These are phyloP conservation scores for Boletus barrowsii DNA, from an alignment of 768 basidiomycete genomes.

Conservation along the genomic window DNA sequence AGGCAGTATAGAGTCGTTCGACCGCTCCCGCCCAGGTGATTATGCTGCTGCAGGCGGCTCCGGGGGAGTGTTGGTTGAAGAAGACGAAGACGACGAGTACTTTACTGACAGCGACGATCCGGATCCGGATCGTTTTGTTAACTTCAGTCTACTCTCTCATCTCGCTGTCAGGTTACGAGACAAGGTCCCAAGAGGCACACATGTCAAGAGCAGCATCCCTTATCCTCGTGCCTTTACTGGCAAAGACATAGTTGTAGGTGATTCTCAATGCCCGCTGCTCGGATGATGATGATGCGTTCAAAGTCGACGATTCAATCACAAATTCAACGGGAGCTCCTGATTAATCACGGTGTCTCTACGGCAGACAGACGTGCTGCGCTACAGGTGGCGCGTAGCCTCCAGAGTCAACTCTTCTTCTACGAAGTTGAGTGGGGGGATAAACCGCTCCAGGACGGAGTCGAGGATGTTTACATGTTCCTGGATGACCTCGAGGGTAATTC, in stretches of 20 bases:
- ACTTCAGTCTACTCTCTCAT: slow-evolving; percentile 83
- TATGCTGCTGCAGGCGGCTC: slow-evolving; percentile 18
- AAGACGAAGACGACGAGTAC: slow-evolving; percentile 30
- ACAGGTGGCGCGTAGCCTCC: slow-evolving; percentile 85
- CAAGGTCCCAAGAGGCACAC: slow-evolving; percentile 81
- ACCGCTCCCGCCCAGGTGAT: slow-evolving; percentile 18
- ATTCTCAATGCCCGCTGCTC: not conserved
- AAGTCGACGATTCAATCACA: slow-evolving; percentile 87
- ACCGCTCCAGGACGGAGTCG: slow-evolving; percentile 79
- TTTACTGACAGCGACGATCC: slow-evolving; percentile 55
- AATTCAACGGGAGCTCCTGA: slow-evolving; percentile 79
- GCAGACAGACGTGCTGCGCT: slow-evolving; percentile 81
- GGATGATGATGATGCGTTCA: slow-evolving; percentile 5
- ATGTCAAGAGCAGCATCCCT: slow-evolving; percentile 90
- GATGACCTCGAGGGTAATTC: slow-evolving; percentile 72
- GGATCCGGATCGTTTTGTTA: slow-evolving; percentile 76
- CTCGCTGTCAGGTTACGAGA: slow-evolving; percentile 87
- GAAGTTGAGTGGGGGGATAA: slow-evolving; percentile 94
- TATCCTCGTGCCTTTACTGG: slow-evolving; percentile 92
- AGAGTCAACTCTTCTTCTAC: slow-evolving; percentile 92
- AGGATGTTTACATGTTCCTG: slow-evolving; percentile 91
- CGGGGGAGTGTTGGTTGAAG: slow-evolving; percentile 21
- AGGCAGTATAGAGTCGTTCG: slow-evolving; percentile 27
- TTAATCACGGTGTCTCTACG: slow-evolving; percentile 69
- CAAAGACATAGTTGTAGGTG: slow-evolving; percentile 85